Evolutionary conservation across 495 filamentous ascomycete genomes (phyloP), one percentile per base, ranked within the genome.

Genomic region (Penicillium samsonianum): DNA sequence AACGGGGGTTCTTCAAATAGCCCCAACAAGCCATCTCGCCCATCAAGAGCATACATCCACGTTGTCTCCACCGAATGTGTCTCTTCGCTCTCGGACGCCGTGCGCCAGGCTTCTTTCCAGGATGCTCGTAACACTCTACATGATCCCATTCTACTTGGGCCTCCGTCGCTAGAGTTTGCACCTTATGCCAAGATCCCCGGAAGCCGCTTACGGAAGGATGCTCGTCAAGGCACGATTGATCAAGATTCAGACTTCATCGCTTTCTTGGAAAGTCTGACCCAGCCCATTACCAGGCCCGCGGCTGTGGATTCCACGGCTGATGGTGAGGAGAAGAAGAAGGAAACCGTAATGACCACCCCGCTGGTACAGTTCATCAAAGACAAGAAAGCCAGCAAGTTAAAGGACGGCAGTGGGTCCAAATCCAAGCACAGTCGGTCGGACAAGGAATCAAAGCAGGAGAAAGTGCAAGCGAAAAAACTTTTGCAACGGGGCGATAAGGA

Each of bases 221-320:
- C 83, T 56, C 86, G 93, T 4, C 90, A 96, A 68, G 94, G 95
- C 42, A 95, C 90, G 5, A 97, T 98, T 56, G 94, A 98, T 62
- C 91, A 93, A 64, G 94, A 98, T 68, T 84, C 88, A 0, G 94
- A 98, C 55, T 98, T 98, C 61, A 95, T 96, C 73, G 83, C 83
- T 20, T 98, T 98, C 65, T 82, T 98, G 7, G 90, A 95, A 70
- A 87, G 83, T 47, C 81, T 96, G 9, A 94, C 92, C 3, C 88
- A 90, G 50, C 91, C 91, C 0, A 82, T 88, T 28, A 73, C 77
- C 7, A 86, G 82, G 58, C 70, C 82, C 4, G 43, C 68, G 0
- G 48, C 75, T 8, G 74, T 82, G 3, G 86, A 88, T 33, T 45
- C 53, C 35, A 70, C 75, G 0, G 65, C 71, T 7, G 78, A 80